Evolutionary conservation across 306 rosid genomes (phyloP).

Genomic region (Alnus rubra): DNA sequence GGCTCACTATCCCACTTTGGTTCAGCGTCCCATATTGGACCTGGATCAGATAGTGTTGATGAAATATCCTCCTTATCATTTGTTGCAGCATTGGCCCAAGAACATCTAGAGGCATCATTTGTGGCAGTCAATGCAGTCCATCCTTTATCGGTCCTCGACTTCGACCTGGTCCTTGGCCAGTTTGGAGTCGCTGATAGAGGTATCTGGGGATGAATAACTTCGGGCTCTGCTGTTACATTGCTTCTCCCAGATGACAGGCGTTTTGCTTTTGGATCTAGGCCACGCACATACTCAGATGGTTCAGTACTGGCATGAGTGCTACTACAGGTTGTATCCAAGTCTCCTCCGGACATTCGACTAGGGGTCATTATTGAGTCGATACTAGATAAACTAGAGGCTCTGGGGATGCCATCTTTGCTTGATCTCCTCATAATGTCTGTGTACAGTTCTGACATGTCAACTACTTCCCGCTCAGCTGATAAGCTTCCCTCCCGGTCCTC

Average conservation of each 20-base stretch:
- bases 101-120: constrained; percentile 70
- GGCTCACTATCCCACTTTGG: constrained; percentile 93
- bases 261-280: constrained; percentile 89
- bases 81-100: constrained; percentile 74
- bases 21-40: constrained; percentile 98
- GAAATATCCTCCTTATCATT: constrained; percentile 95
- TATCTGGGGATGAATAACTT: constrained; percentile 88
- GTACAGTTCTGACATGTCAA: constrained; percentile 85
- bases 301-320: constrained; percentile 85
- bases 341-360: constrained; percentile 88
- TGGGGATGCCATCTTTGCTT: constrained; percentile 81
- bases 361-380: constrained; percentile 98
- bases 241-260: constrained; percentile 81
- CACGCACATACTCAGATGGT: constrained; percentile 97
- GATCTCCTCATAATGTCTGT: constrained; percentile 86
- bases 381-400: constrained; percentile 99
- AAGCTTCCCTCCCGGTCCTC: constrained; percentile 71
- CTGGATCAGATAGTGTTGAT: constrained; percentile 95
- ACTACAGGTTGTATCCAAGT: constrained; percentile 66
- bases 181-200: constrained; percentile 95
- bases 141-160: constrained; percentile 87
- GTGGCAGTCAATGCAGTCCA: constrained; percentile 89
- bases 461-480: constrained; percentile 62
- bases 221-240: constrained; percentile 83
- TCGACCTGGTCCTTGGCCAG: constrained; percentile 97